These are phyloP conservation scores for Argentina anserina DNA, from an alignment of 306 rosid species.

Conservation along the genomic window DNA sequence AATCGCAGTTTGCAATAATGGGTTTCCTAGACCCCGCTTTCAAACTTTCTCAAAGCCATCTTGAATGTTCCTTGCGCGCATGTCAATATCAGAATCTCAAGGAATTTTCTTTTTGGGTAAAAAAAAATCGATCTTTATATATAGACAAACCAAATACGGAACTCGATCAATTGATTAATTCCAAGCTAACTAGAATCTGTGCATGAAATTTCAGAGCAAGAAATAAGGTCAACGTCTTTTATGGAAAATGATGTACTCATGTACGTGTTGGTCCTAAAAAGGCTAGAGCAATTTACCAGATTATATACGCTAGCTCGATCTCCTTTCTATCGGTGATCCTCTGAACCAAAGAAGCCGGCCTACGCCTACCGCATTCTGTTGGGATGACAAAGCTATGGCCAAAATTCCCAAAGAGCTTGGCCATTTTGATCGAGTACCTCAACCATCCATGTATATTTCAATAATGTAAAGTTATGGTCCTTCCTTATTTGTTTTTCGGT, in stretches of 20 bases:
- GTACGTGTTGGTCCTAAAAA: slow-evolving; percentile 33
- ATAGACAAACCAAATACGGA: background rate
- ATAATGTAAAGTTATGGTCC: slow-evolving; percentile 14
- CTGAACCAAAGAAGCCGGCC: slow-evolving; percentile 34
- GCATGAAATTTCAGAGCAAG: slow-evolving; percentile 1
- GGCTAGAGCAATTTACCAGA: background rate
- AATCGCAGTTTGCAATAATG: slow-evolving; percentile 18
- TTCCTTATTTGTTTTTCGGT: slow-evolving; percentile 1
- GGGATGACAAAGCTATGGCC: slow-evolving; percentile 24
- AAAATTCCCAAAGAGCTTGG: slow-evolving; percentile 26
- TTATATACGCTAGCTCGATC: background rate
- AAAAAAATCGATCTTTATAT: background rate
- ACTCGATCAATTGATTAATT: background rate
- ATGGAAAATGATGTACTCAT: background rate
- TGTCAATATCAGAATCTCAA: slow-evolving; percentile 8
- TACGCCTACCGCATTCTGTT: slow-evolving; percentile 19
- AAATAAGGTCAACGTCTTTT: background rate
- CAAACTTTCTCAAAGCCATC: slow-evolving; percentile 23
- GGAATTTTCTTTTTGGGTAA: background rate
- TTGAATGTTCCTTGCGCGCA: background rate
- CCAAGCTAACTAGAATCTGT: background rate
- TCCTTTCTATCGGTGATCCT: slow-evolving; percentile 4
- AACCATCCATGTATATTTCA: slow-evolving; percentile 16
- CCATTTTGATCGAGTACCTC: slow-evolving; percentile 31
- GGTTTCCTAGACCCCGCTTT: background rate